phyloP scores from a whole-genome alignment of 805 yeast species.

The Groenewaldozyma tartarivorans region DNA sequence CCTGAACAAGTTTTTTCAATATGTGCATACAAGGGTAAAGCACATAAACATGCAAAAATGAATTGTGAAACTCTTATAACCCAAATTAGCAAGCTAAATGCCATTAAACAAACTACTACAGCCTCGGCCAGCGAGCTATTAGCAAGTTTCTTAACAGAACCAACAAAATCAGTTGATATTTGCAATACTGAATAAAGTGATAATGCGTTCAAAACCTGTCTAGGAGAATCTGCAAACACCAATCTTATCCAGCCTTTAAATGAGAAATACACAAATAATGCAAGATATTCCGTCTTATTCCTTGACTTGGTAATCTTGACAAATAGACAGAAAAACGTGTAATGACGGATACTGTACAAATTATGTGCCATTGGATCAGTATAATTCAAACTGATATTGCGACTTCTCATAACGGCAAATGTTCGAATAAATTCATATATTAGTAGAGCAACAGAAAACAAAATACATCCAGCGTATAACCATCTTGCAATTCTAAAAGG shows the following conservation, averaged over 20 bases:
- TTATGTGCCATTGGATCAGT: conserved; percentile 55
- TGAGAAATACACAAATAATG: conserved; percentile 56
- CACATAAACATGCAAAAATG: conserved; percentile 42
- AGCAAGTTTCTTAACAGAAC: conserved; percentile 46
- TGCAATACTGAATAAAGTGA: conserved; percentile 50
- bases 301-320: conserved; percentile 58
- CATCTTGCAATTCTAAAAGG: conserved; percentile 48
- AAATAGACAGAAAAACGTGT: conserved; percentile 63
- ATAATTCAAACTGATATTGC: conserved; percentile 60
- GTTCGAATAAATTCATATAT: conserved; percentile 53
- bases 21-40: conserved; percentile 42
- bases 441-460: conserved; percentile 53
- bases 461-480: conserved; percentile 75
- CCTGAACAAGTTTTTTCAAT: conserved; percentile 31
- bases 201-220: conserved; percentile 75
- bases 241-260: conserved; percentile 53
- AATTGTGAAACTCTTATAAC: conserved; percentile 52
- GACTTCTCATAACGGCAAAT: conserved; percentile 44
- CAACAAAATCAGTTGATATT: conserved; percentile 25
- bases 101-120: conserved; percentile 64
- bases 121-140: conserved; percentile 53
- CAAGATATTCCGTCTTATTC: conserved; percentile 53
- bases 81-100: conserved; percentile 68
- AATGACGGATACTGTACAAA: conserved; percentile 47
- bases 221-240: conserved; percentile 72